Base-by-base conservation (phyloP, 306 rosid species). In the Cucurbita pepo region DNA sequence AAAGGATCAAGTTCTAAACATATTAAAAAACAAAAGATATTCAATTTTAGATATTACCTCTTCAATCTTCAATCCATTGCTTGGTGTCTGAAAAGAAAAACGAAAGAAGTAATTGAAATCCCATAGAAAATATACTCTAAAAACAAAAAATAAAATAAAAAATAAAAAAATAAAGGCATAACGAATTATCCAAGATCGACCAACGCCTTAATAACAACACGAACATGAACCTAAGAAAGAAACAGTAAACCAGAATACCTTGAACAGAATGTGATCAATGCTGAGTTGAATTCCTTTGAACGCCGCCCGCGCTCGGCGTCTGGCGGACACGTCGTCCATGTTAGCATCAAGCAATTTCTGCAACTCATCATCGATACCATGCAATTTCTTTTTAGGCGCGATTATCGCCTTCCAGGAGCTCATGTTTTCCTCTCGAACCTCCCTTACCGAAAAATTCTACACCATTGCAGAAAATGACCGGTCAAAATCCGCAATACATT, bases 251-350 rank as follows among this genome's bases (percentile, higher is more conserved):
- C 14, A 56, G 11, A 18, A 38, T 64, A 82, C 97, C 96, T 90
- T 90, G 75, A 92, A 92, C 79, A 92, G 72, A 40, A 92, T 84
- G 56, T 92, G 96, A 69, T 92, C 93, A 78, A 92, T 83, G 7
- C 87, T 86, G 73, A 92, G 96, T 78, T 92, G 98, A 79, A 82
- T 78, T 41, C 82, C 85, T 87, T 87, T 92, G 71, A 92, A 83
- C 64, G 96, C 86, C 71, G 87, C 88, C 44, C 98, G 91, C 65
- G 91, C 96, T 19, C 84, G 84, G 66, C 90, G 86, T 87, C 98
- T 88, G 73, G 96, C 82, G 0, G 83, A 72, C 1, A 77, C 98
- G 79, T 84, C 81, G 65, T 90, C 96, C 96, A 85, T 87, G 3
- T 84, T 81, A 58, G 90, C 81, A 65, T 83, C 81, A 74, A 87